Evolutionary conservation across 2,329 filamentous ascomycete species (phyloP).

Genomic region (Aspergillus ochraceus): DNA sequence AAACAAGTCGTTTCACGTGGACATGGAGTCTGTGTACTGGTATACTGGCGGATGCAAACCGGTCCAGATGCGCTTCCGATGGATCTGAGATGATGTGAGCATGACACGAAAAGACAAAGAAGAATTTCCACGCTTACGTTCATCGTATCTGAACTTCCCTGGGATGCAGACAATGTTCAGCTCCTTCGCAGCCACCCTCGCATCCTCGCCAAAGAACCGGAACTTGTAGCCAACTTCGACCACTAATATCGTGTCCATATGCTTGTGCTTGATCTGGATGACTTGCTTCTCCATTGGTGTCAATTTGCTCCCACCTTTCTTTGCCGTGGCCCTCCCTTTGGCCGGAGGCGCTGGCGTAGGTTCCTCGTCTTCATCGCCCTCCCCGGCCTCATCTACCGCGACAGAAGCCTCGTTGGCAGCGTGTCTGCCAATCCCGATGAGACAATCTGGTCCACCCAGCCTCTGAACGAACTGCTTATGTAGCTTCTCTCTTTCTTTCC

Average conservation of each 20-base stretch:
- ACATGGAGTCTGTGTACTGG: conserved; percentile 88
- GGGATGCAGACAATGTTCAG: conserved; percentile 95
- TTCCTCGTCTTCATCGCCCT: conserved; percentile 56
- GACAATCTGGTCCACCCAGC: conserved; percentile 80
- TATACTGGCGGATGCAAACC: conserved; percentile 94
- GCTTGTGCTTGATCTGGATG: conserved; percentile 87
- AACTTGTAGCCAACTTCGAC: conserved; percentile 99
- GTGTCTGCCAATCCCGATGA: conserved; percentile 64
- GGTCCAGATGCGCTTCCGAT: conserved; percentile 87
- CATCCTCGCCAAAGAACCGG: conserved; percentile 94
- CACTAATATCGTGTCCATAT: conserved; percentile 85
- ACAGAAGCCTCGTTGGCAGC: conserved; percentile 55
- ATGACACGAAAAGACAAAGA: neutral
- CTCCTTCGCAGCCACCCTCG: conserved; percentile 81
- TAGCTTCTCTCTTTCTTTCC: conserved; percentile 65
- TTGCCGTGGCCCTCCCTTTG: conserved; percentile 53
- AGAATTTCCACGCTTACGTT: conserved; percentile 57
- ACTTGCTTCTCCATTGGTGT: conserved; percentile 95
- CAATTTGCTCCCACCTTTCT: conserved; percentile 78
- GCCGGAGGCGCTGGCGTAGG: conserved; percentile 44
- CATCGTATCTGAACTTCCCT: conserved; percentile 90
- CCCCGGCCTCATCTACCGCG: conserved; percentile 60
- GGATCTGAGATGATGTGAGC: conserved; percentile 53
- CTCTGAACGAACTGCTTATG: conserved; percentile 88
- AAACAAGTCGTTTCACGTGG: conserved; percentile 88